phyloP scores from a whole-genome alignment of 176 grass and related monocot species.

The Bothriochloa decipiens region DNA sequence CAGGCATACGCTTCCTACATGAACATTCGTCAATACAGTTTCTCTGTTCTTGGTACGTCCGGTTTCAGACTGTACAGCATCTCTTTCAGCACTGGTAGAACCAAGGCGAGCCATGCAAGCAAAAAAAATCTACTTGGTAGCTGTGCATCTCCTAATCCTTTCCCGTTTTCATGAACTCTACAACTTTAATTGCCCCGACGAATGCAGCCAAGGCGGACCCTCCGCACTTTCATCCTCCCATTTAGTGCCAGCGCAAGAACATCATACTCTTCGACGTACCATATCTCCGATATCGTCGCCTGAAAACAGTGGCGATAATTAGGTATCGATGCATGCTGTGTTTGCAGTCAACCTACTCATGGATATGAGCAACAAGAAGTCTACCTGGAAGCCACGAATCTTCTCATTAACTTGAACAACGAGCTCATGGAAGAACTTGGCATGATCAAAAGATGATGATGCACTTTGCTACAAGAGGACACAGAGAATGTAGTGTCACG shows the following conservation, averaged over 20 bases:
- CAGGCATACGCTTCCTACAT: not conserved
- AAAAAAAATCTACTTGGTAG: no score
- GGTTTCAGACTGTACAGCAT: not conserved
- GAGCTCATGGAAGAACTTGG: constrained; percentile 71
- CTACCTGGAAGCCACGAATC: constrained; percentile 81
- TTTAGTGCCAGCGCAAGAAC: constrained; percentile 86
- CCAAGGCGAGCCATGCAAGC: no score
- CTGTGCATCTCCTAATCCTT: not conserved
- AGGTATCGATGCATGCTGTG: not conserved
- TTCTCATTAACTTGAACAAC: constrained; percentile 65
- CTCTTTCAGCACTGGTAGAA: not conserved
- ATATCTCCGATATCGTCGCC: constrained; percentile 73
- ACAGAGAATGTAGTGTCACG: not conserved
- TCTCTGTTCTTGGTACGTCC: not conserved
- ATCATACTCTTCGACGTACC: constrained; percentile 95
- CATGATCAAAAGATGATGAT: constrained; percentile 57
- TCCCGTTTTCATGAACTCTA: not conserved
- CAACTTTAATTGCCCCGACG: not conserved
- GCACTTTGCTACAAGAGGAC: constrained; percentile 47
- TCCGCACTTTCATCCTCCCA: constrained; percentile 75
- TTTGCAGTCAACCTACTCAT: constrained; percentile 2
- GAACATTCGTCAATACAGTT: not conserved
- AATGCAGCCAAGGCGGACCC: constrained; percentile 62
- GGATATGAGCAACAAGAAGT: not conserved
- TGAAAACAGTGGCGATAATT: constrained; percentile 50